phyloP scores from a whole-genome alignment of 139 green algal genomes.

The Marvania coccoides region DNA sequence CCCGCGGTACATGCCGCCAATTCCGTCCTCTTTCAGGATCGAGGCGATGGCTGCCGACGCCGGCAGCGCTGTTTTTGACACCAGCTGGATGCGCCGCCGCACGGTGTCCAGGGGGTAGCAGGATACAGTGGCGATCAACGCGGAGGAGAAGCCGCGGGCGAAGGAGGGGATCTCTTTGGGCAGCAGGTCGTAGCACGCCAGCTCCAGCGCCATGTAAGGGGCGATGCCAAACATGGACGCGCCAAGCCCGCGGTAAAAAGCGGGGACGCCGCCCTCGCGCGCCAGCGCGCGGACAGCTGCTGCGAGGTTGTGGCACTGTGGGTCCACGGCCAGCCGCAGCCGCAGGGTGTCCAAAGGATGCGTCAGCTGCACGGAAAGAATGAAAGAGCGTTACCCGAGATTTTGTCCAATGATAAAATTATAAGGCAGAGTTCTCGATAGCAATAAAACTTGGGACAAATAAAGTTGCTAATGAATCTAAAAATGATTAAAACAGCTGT shows the following conservation, averaged over 20 bases:
- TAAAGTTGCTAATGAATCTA: not conserved
- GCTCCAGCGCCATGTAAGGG: slow-evolving; percentile 77
- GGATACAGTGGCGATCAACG: slow-evolving; percentile 54
- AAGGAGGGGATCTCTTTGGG: slow-evolving; percentile 51
- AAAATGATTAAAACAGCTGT: not conserved
- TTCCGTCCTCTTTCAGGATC: slow-evolving; percentile 1
- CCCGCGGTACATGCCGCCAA: slow-evolving; percentile 53
- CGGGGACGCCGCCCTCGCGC: slow-evolving; percentile 42
- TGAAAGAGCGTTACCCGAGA: no score
- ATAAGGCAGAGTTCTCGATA: not conserved
- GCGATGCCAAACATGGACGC: slow-evolving; percentile 66
- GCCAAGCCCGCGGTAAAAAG: slow-evolving; percentile 64
- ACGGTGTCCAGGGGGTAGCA: slow-evolving; percentile 80
- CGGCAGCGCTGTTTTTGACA: not conserved
- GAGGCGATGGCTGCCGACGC: not conserved
- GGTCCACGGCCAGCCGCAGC: slow-evolving; percentile 71
- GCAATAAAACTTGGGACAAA: not conserved
- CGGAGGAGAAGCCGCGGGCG: slow-evolving; percentile 52
- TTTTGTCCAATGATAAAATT: not conserved
- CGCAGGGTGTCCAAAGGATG: slow-evolving; percentile 77
- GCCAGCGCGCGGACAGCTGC: slow-evolving; percentile 37
- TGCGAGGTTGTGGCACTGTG: slow-evolving; percentile 35
- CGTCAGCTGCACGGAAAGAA: slow-evolving; percentile 38
- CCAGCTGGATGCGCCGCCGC: slow-evolving; percentile 15
- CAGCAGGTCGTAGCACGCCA: slow-evolving; percentile 58